A percentile compares a stretch with the other conserved stretches of the same genome.
These are phyloP conservation scores for Neofusicoccum parvum DNA, from an alignment of 2,329 filamentous ascomycete species.

Conservation along the genomic window DNA sequence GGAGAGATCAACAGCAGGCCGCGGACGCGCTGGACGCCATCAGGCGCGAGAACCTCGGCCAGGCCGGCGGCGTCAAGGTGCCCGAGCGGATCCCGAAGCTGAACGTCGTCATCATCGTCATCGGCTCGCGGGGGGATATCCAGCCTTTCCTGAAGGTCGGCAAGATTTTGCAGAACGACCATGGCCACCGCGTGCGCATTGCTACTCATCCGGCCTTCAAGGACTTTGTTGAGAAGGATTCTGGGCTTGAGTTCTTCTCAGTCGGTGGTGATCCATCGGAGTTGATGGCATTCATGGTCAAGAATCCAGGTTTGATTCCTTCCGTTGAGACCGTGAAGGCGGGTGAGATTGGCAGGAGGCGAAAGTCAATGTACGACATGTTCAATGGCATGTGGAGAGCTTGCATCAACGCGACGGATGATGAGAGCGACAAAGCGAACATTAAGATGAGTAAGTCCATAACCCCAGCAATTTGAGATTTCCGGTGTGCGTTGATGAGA, in stretches of 20 bases:
- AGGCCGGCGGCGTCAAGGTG: conserved; percentile 36
- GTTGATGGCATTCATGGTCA: conserved; percentile 87
- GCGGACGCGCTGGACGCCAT: neutral
- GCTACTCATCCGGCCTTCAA: conserved; percentile 79
- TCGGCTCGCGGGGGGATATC: conserved; percentile 77
- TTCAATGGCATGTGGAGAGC: conserved; percentile 81
- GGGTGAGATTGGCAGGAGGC: conserved; percentile 69
- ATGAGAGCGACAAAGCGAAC: conserved; percentile 62
- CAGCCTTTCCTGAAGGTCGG: conserved; percentile 79
- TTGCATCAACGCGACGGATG: conserved; percentile 73
- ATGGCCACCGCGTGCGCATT: conserved; percentile 74
- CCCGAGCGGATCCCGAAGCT: conserved; percentile 51
- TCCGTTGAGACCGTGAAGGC: conserved; percentile 71
- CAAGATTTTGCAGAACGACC: conserved; percentile 68
- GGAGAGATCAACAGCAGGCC: neutral
- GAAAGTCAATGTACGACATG: conserved; percentile 77
- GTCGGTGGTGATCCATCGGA: conserved; percentile 78
- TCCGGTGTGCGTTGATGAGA: too few relatives aligned
- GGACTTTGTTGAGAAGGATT: conserved; percentile 73
- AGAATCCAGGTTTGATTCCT: conserved; percentile 77
- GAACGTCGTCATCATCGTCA: conserved; percentile 83
- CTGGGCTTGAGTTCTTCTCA: conserved; percentile 76
- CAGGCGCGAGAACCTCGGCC: neutral
- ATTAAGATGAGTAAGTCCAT: conserved; percentile 57
- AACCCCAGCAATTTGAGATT: too few relatives aligned